phyloP scores from a whole-genome alignment of 75 land plant genomes.

The Sequoiadendron giganteum region DNA sequence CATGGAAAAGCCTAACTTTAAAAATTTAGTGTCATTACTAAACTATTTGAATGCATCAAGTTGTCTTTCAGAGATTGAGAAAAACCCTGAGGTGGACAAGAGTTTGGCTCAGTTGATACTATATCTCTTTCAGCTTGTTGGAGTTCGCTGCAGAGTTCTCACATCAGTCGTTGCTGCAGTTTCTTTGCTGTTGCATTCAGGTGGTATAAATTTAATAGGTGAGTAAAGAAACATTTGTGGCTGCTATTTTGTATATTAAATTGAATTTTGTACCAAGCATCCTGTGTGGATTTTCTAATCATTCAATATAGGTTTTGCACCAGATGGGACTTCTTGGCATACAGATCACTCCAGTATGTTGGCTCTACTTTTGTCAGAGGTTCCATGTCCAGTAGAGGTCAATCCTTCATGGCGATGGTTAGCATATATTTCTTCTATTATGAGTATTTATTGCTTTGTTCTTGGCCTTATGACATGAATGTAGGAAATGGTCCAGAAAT shows the following conservation, averaged over 20 bases:
- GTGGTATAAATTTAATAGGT: conserved; percentile 18
- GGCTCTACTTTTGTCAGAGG: conserved; percentile 34
- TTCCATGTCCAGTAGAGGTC: conserved; percentile 63
- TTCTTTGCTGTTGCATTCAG: conserved; percentile 34
- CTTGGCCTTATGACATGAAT: neutral
- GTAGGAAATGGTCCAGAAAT: neutral
- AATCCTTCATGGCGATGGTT: conserved; percentile 88
- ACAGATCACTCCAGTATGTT: conserved; percentile 12
- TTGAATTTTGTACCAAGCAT: neutral
- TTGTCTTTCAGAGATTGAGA: conserved; percentile 1
- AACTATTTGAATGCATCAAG: conserved; percentile 10
- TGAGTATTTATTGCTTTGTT: neutral
- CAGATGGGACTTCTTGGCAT: conserved; percentile 8
- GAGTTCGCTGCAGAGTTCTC: conserved; percentile 21
- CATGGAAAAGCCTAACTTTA: neutral
- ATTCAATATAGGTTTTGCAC: neutral
- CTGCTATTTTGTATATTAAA: neutral
- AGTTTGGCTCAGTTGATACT: conserved; percentile 38
- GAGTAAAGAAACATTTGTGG: neutral
- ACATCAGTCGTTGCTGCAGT: conserved; percentile 45
- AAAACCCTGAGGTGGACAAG: conserved; percentile 21
- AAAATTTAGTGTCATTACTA: conserved; percentile 29
- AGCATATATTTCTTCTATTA: neutral
- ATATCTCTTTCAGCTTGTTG: conserved; percentile 43
- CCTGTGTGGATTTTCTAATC: neutral